Evolutionary conservation across 1,284 basidiomycete species (phyloP).

Genomic region (Vanrija pseudolonga): DNA sequence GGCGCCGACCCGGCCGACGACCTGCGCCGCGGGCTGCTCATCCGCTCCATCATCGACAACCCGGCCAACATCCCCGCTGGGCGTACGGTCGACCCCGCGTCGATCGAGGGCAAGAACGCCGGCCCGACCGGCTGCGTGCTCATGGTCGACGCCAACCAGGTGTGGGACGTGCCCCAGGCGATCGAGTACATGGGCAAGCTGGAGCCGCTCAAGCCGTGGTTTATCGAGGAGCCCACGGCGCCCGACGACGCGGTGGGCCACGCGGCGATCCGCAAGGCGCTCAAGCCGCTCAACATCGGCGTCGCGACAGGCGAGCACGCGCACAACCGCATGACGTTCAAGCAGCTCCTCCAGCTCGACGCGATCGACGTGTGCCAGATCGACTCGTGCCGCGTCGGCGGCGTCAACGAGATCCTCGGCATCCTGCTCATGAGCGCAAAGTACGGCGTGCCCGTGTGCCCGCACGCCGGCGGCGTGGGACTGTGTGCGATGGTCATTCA

Average conservation of each 20-base stretch:
- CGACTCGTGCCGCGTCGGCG: constrained; percentile 87
- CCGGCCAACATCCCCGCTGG: constrained; percentile 54
- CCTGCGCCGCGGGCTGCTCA: constrained; percentile 77
- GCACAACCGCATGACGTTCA: constrained; percentile 96
- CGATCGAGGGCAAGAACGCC: constrained; percentile 80
- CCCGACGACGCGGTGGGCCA: constrained; percentile 72
- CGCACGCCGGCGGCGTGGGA: constrained; percentile 89
- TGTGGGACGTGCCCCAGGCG: constrained; percentile 91
- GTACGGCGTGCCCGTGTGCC: constrained; percentile 78
- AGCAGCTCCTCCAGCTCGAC: constrained; percentile 87
- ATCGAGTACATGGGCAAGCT: constrained; percentile 85
- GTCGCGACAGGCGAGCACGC: constrained; percentile 96
- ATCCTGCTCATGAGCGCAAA: constrained; percentile 94
- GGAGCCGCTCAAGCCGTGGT: constrained; percentile 87
- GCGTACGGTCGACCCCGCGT: constrained; percentile 60
- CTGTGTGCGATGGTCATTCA: constrained; percentile 67
- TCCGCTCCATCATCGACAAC: constrained; percentile 91
- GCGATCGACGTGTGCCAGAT: constrained; percentile 96
- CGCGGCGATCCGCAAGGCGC: constrained; percentile 54
- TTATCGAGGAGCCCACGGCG: constrained; percentile 92
- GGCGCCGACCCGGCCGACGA: constrained; percentile 78
- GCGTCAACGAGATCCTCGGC: constrained; percentile 86
- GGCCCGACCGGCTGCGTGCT: constrained; percentile 88
- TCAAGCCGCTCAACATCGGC: constrained; percentile 79
- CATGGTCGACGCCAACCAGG: constrained; percentile 95